Base-by-base conservation (phyloP, 2,329 filamentous ascomycete genomes). In the Alternaria arborescens region DNA sequence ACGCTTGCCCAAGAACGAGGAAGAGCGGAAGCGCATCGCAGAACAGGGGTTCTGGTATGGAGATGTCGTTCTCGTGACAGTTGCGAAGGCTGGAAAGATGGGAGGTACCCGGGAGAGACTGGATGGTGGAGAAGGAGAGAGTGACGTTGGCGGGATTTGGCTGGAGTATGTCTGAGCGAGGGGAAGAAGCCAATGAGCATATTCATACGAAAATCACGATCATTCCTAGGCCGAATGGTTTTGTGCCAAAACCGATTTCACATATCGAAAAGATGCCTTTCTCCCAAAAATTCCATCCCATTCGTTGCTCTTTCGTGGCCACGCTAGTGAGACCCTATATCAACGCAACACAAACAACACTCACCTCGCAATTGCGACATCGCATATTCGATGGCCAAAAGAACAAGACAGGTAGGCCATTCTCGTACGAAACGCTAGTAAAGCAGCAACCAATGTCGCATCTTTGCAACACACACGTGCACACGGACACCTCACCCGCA, bases 21-120 rank as follows among this genome's bases (percentile, higher is more conserved):
- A 63, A 2, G 74, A 76, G 36, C 43, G 22, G n/a, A 48, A 46
- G 20, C 65, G 58, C 36, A 48, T 69, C 10, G 55, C 56, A 16
- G 52, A 66, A 20, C 57, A 22, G 18, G 64, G 64, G 3, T 76
- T 68, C 46, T 74, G 69, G 69, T 75, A 67, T 60, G 71, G 73
- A 0, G 67, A 73, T 56, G 65, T 75, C 2, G 67, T 73, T n/a
- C 52, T 76, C 12, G 58, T 41, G 41, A 68, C 64, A 2, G 55
- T 52, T 16, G 67, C 67, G 2, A 43, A 28, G 1, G 30, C 54
- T 12, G 64, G 57, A 55, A 30, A 60, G 65, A 16, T 40, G 71
- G 16, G 70, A 75, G 51, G 51, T 14, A 36, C 20, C 10, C n/a
- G 30, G 65, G 60, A 60, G 22, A 62, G 68, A 18, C 42, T 74